These are phyloP conservation scores for Fomitopsis pulvina DNA, from an alignment of 768 basidiomycete genomes.

Conservation along the genomic window DNA sequence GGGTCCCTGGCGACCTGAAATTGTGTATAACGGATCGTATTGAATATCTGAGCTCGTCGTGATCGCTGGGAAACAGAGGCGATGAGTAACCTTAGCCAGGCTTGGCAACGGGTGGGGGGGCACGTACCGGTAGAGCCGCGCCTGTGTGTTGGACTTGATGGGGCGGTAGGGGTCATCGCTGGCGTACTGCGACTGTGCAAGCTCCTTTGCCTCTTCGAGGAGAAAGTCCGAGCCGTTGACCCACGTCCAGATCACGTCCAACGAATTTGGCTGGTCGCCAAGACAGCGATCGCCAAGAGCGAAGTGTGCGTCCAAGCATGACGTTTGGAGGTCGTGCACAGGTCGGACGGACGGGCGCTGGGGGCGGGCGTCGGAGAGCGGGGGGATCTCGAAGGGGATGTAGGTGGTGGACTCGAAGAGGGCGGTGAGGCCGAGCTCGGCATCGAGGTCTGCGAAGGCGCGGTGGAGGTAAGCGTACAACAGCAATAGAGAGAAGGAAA, in stretches of 20 bases:
- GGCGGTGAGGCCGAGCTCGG: neutral
- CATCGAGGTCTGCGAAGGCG: neutral
- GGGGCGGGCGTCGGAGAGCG: neutral
- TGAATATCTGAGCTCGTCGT: constrained; percentile 31
- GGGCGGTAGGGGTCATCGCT: constrained; percentile 19
- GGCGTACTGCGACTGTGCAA: constrained; percentile 6
- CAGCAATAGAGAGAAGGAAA: neutral
- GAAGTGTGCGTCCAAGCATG: constrained; percentile 20
- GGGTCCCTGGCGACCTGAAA: constrained; percentile 19
- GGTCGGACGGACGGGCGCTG: constrained; percentile 6
- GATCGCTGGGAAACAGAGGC: constrained; percentile 19
- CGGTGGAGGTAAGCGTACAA: neutral
- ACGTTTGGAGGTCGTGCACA: constrained; percentile 13
- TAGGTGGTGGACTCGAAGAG: neutral
- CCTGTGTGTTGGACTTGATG: constrained; percentile 10
- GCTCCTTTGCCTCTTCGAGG: constrained; percentile 11
- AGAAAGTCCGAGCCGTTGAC: constrained; percentile 25
- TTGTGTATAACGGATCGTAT: constrained; percentile 27
- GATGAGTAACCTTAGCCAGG: neutral
- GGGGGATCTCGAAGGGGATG: constrained; percentile 1
- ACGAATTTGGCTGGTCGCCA: constrained; percentile 5
- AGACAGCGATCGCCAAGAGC: constrained; percentile 15
- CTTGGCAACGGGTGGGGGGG: neutral
- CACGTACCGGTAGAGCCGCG: constrained; percentile 19
- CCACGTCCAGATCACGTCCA: constrained; percentile 29